Percentiles rank a stretch among this genome's conserved stretches.
Conservation (phyloP, 2,329 filamentous ascomycete species). For the Orbilia brochopaga region DNA sequence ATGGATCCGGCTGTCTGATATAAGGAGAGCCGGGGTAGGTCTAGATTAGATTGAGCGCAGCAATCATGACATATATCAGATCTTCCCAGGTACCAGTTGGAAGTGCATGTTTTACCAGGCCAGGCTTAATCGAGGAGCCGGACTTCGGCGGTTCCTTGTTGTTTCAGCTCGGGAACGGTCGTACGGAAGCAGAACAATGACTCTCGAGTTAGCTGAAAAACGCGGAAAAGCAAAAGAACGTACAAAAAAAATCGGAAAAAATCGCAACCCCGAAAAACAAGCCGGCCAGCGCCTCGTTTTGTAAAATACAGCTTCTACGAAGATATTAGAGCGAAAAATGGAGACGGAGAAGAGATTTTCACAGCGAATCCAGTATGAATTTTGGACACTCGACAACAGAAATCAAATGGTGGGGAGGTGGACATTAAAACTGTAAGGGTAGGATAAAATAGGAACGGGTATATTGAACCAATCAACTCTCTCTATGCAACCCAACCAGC, state of each 20-base stretch:
- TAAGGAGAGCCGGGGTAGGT: slow-evolving; percentile 33
- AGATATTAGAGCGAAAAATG: slow-evolving; percentile 7
- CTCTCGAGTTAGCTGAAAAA: slow-evolving; percentile 7
- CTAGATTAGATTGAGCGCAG: slow-evolving; percentile 40
- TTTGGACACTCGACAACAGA: slow-evolving; percentile 25
- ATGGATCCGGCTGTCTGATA: slow-evolving; percentile 45
- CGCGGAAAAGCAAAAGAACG: slow-evolving; percentile 2
- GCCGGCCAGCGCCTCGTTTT: too few species aligned
- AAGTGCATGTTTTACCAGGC: slow-evolving; percentile 47
- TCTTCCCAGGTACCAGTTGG: slow-evolving; percentile 40
- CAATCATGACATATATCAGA: slow-evolving; percentile 27
- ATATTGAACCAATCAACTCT: slow-evolving; percentile 52
- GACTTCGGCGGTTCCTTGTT: slow-evolving; percentile 30
- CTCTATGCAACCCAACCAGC: slow-evolving; percentile 51
- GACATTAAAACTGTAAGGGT: slow-evolving; percentile 52
- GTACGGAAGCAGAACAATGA: slow-evolving; percentile 26
- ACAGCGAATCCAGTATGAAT: neutral
- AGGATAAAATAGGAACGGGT: slow-evolving; percentile 52
- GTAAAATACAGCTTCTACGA: neutral
- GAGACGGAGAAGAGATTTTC: neutral
- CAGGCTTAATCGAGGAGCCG: slow-evolving; percentile 39
- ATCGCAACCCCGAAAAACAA: neutral
- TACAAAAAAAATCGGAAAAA: slow-evolving; percentile 8
- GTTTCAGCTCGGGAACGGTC: slow-evolving; percentile 44
- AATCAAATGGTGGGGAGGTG: slow-evolving; percentile 49